Base-by-base conservation (phyloP, 495 filamentous ascomycete genomes). In the Penicillium fimorum region DNA sequence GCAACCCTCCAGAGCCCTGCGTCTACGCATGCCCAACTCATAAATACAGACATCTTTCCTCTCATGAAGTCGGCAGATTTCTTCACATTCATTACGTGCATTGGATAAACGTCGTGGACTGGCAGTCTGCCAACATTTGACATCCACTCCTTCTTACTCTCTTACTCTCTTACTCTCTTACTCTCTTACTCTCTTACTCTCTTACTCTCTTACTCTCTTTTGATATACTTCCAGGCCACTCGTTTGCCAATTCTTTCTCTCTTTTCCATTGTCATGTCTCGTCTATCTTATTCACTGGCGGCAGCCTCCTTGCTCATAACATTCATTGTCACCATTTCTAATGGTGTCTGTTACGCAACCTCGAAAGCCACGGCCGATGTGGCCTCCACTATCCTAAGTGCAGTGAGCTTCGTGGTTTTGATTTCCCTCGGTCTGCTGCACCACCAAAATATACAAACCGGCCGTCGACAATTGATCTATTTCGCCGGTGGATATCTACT, bases 291-390 rank as follows among this genome's bases (percentile, higher is more conserved):
- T 49, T 46, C 58, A 12, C 27, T 75, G 41, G 71, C 70, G 25
- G 67, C 53, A 29, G 57, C 59, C 42, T 64, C 68, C 5, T 47
- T 71, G 5, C 41, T 69, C 17, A 62, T 55, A 18, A 68, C 70
- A 7, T 57, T 71, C 30, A 58, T 69, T 41, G 58, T 58, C 20
- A 73, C 68, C 1, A 58, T 78, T 29, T 56, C 75, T 35, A 66
- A 71, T 60, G 71, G 68, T 32, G 41, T 76, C n/a, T 70, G 60
- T 22, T 74, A 66, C 52, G 64, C 61, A 1, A 59, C 53, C 18
- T 65, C 64, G 24, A 57, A 62, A 50, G 58, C 61, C 25, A 57
- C 60, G 7, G 55, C 59, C 24, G 59, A 62, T 2, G 52, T 66
- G 20, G 63, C 64, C 29, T 56, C 67, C 13, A 50, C 73, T 32